Percentiles rank a stretch among this genome's conserved stretches.
These are phyloP conservation scores for Gossypium aridum DNA, from an alignment of 441 rosid genomes.

Conservation along the genomic window DNA sequence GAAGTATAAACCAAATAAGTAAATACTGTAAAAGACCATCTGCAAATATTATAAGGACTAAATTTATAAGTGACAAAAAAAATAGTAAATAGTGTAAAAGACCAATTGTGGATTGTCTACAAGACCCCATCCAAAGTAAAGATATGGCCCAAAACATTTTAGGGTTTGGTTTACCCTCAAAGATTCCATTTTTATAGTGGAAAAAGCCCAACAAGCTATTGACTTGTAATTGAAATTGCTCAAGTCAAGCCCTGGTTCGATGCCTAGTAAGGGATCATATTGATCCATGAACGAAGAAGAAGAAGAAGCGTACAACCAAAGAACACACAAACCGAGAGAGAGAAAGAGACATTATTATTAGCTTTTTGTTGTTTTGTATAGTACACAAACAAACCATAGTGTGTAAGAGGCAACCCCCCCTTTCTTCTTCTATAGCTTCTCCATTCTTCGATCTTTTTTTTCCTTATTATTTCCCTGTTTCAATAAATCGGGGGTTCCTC, in stretches of 20 bases:
- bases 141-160: not conserved
- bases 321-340: slow-evolving; percentile 4
- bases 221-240: not conserved
- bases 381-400: not conserved
- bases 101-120: no score
- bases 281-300: not conserved
- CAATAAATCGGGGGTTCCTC: slow-evolving; percentile 7
- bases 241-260: not conserved
- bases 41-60: no score
- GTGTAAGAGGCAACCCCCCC: slow-evolving; percentile 9
- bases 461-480: not conserved
- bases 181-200: not conserved
- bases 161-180: not conserved
- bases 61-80: no score
- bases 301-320: slow-evolving; percentile 14
- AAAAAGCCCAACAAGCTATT: no score
- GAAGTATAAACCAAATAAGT: no score
- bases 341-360: not conserved
- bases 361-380: not conserved
- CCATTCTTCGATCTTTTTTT: not conserved
- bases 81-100: no score
- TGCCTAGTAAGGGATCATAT: not conserved
- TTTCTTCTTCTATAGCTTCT: not conserved
- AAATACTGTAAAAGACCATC: no score
- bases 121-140: not conserved